A percentile compares a stretch with the other conserved stretches of the same genome.
Conservation (phyloP, 2,329 filamentous ascomycete genomes). For the Colletotrichum tofieldiae region DNA sequence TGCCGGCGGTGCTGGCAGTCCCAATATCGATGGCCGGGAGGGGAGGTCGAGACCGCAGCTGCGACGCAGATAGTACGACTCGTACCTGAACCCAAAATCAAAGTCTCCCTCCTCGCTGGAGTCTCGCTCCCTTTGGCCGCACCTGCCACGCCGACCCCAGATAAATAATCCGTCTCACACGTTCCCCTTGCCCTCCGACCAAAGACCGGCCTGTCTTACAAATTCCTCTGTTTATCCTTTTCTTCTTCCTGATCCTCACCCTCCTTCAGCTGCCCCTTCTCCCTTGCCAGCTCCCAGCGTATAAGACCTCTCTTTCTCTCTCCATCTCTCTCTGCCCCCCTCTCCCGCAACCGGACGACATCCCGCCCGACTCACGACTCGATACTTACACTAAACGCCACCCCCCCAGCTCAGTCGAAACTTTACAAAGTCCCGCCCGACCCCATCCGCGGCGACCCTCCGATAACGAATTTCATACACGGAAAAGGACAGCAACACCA, state of each 20-base stretch:
- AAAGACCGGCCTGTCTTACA: constrained; percentile 27
- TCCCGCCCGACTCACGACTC: constrained; percentile 10
- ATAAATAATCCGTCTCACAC: constrained; percentile 39
- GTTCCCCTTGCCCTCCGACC: constrained; percentile 18
- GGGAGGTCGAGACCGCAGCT: constrained; percentile 15
- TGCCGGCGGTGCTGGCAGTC: constrained; percentile 5
- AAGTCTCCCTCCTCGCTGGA: constrained; percentile 10
- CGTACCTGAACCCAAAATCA: constrained; percentile 39
- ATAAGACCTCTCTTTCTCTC: constrained; percentile 20
- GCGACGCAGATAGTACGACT: constrained; percentile 39
- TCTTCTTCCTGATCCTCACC: constrained; percentile 17
- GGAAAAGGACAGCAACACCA: constrained; percentile 4
- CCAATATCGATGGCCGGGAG: constrained; percentile 2
- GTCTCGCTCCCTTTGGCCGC: constrained; percentile 31
- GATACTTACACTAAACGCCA: constrained; percentile 12
- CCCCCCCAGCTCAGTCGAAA: constrained; percentile 18
- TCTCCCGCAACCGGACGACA: not conserved
- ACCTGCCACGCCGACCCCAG: constrained; percentile 39
- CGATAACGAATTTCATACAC: constrained; percentile 22
- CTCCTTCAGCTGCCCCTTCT: constrained; percentile 16
- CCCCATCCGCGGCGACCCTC: constrained; percentile 8
- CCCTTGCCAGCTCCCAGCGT: constrained; percentile 31
- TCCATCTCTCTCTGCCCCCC: no score
- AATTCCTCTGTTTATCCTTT: constrained; percentile 32
- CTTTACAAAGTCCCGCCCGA: constrained; percentile 1